Percentiles rank a stretch among this genome's conserved stretches.
These are phyloP conservation scores for Cladosporium sp. DNA, from an alignment of 2,329 filamentous ascomycete species.

Conservation along the genomic window DNA sequence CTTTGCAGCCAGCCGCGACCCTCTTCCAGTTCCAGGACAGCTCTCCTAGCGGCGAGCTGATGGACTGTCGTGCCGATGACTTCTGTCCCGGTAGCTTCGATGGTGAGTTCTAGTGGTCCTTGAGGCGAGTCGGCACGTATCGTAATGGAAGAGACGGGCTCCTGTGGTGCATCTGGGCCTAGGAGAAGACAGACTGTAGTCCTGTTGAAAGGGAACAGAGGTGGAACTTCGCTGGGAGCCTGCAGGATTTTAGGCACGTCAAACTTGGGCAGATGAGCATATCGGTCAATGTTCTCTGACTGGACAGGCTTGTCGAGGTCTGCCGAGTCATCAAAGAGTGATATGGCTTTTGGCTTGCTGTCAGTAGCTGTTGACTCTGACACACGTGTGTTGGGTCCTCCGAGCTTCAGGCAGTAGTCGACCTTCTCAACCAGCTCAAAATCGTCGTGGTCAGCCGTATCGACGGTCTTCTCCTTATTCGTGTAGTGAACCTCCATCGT, in stretches of 20 bases:
- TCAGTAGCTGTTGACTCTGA: constrained; percentile 9
- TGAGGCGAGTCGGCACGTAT: constrained; percentile 55
- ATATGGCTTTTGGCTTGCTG: constrained; percentile 42
- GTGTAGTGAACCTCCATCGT: constrained; percentile 59
- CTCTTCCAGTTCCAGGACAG: constrained; percentile 65
- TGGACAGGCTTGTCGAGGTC: constrained; percentile 40
- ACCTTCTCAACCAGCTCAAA: constrained; percentile 62
- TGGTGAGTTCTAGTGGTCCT: constrained; percentile 59
- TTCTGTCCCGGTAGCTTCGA: constrained; percentile 54
- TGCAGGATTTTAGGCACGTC: constrained; percentile 57
- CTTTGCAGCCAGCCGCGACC: constrained; percentile 61
- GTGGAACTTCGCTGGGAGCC: constrained; percentile 58
- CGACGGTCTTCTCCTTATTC: constrained; percentile 12
- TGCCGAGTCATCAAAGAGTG: constrained; percentile 54
- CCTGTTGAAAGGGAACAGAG: constrained; percentile 64
- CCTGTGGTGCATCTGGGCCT: constrained; percentile 45
- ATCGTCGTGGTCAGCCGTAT: constrained; percentile 43
- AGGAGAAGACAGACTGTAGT: constrained; percentile 64
- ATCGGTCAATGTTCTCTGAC: constrained; percentile 32
- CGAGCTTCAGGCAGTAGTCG: constrained; percentile 44
- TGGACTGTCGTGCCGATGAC: constrained; percentile 57
- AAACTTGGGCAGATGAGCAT: constrained; percentile 52
- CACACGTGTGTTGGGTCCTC: background rate
- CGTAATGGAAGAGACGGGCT: constrained; percentile 52
- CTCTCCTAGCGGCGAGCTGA: constrained; percentile 66